These are phyloP conservation scores for Eutypella sp. DNA, from an alignment of 2,329 filamentous ascomycete species.

Conservation along the genomic window DNA sequence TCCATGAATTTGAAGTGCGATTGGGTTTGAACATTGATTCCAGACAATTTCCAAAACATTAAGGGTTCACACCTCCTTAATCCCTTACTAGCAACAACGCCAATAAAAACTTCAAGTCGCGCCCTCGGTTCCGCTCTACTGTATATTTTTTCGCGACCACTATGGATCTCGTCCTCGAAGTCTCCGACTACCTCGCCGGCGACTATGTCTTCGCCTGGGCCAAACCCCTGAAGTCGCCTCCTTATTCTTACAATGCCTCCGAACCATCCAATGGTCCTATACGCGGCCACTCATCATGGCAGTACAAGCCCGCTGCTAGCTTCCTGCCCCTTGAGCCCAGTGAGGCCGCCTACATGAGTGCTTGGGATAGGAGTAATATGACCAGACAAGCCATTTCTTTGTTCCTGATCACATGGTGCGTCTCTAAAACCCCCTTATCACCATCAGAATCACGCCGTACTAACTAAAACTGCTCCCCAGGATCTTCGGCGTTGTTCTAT, in stretches of 20 bases:
- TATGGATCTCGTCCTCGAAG: conserved; percentile 91
- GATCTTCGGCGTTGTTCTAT: conserved; percentile 78
- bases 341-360: conserved; percentile 73
- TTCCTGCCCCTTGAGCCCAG: conserved; percentile 67
- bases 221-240: conserved; percentile 55
- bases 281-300: conserved; percentile 54
- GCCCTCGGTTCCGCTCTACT: too few relatives aligned
- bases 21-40: too few relatives aligned
- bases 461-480: conserved; percentile 40
- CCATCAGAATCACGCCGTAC: too few relatives aligned
- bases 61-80: too few relatives aligned
- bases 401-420: conserved; percentile 82
- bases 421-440: too few relatives aligned
- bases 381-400: conserved; percentile 70
- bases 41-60: too few relatives aligned
- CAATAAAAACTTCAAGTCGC: too few relatives aligned
- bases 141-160: too few relatives aligned
- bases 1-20: too few relatives aligned
- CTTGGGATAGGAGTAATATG: conserved; percentile 71
- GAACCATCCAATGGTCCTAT: conserved; percentile 49
- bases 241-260: conserved; percentile 46
- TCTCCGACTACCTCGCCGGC: conserved; percentile 75
- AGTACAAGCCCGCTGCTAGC: conserved; percentile 68
- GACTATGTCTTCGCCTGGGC: conserved; percentile 72
- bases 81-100: too few relatives aligned